Base-by-base conservation (phyloP, 169 alveolate genomes). In the Miamiensis avidus region DNA sequence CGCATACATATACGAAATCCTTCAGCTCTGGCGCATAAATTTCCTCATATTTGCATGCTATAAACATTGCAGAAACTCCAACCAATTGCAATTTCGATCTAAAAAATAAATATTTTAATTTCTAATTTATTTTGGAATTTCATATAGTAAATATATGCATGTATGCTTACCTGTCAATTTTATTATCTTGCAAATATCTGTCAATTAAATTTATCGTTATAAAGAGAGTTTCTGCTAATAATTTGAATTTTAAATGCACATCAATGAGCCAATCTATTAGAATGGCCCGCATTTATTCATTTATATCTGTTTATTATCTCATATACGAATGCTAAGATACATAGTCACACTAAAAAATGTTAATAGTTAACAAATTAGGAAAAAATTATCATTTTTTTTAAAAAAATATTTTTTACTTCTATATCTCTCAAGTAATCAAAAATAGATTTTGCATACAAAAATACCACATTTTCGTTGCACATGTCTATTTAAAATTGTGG, bases 21-120 rank as follows among this genome's bases (percentile, higher is more conserved):
- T 91, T 92, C 33, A 90, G 30, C 74, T 91, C 94, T 49, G 97
- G 97, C 0, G 97, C 91, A 89, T 92, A 93, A 27, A 95, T 93
- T 84, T 95, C 97, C 77, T 95, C 97, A 85, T 95, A 95, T 85
- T 95, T 95, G 27, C 94, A 92, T 6, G 97, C 96, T 29, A 95
- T 95, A 29, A 93, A 92, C 91, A 95, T 89, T n/a, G 96, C 88
- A 28, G 96, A 88, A 16, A 95, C 95, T n/a, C 96, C 97, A 0
- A 95, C 84, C 25, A 92, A 81, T 86, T 95, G 86, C 30, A 93
- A 90, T 75, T 91, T 89, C 29, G 81, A 75, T 64, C 84, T 79
- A 30, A 34, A 69, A 16, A 81, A 76, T 34, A 79, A 29, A 0
- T 65, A 74, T 79, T 95, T 73, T 29, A n/a, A n/a, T n/a, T n/a